phyloP scores from a whole-genome alignment of 208 protist genomes.

The Crithidia brevicula region DNA sequence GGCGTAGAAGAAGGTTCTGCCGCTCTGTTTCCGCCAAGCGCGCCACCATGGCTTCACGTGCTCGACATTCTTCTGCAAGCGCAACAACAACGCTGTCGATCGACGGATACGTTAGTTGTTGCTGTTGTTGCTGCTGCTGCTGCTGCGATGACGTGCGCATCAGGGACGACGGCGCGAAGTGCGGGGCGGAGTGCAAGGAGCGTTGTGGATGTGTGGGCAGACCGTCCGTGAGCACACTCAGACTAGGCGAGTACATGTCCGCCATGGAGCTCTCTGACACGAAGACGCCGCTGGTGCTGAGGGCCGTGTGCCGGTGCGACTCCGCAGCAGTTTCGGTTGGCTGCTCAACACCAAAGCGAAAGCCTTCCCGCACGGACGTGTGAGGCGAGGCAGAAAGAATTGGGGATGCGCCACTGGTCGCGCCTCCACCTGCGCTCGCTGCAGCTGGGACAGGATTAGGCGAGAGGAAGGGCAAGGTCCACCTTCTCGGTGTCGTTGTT shows the following conservation, averaged over 20 bases:
- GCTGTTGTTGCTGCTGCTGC: slow-evolving; percentile 8
- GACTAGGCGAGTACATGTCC: neutral
- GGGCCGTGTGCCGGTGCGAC: neutral
- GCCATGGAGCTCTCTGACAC: slow-evolving; percentile 16
- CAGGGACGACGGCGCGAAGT: neutral
- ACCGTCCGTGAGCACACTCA: neutral
- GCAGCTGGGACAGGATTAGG: no score
- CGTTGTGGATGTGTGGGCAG: neutral
- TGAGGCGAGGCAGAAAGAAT: neutral
- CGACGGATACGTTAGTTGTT: neutral
- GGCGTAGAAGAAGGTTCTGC: slow-evolving; percentile 24
- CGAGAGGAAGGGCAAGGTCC: no score
- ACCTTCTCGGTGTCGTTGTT: neutral
- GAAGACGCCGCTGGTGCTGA: slow-evolving; percentile 15
- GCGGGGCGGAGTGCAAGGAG: neutral
- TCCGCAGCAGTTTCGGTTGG: neutral
- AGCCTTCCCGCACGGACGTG: neutral
- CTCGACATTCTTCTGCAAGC: slow-evolving; percentile 7
- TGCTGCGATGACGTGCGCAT: neutral
- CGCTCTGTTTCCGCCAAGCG: slow-evolving; percentile 11
- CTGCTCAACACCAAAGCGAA: neutral
- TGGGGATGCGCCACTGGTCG: neutral
- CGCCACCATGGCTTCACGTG: slow-evolving; percentile 1
- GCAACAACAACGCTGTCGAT: neutral
- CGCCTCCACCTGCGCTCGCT: no score